Conservation (phyloP, 306 rosid species). For the Pyrus pyrifolia region DNA sequence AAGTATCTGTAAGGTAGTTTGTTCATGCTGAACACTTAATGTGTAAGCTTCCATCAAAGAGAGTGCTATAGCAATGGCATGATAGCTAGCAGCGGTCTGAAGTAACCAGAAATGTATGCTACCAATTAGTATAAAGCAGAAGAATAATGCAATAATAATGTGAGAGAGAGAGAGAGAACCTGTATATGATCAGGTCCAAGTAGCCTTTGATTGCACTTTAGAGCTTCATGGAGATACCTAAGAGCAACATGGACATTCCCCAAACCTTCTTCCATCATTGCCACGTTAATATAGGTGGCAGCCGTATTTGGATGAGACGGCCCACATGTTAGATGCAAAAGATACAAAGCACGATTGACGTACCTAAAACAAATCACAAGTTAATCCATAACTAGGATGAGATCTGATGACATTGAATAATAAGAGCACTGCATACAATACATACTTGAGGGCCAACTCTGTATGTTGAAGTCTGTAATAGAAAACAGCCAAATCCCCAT, state of each 20-base stretch:
- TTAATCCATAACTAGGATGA: no score
- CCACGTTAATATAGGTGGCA: slow-evolving; percentile 95
- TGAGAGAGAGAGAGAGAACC: slow-evolving; percentile 25
- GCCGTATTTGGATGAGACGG: slow-evolving; percentile 99
- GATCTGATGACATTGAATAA: no score
- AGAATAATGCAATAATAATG: neutral
- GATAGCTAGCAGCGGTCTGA: slow-evolving; percentile 99
- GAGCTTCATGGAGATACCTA: slow-evolving; percentile 95
- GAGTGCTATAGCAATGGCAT: slow-evolving; percentile 97
- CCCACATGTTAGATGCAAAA: slow-evolving; percentile 91
- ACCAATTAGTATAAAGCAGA: neutral
- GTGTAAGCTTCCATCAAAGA: slow-evolving; percentile 99
- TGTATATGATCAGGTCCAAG: slow-evolving; percentile 98
- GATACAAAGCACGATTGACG: slow-evolving; percentile 91
- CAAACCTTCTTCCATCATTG: slow-evolving; percentile 99
- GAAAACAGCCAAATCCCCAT: slow-evolving; percentile 97
- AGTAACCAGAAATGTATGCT: slow-evolving; percentile 13
- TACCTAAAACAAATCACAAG: slow-evolving; percentile 42
- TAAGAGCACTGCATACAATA: slow-evolving; percentile 9
- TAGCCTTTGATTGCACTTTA: slow-evolving; percentile 90
- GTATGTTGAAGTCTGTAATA: slow-evolving; percentile 98
- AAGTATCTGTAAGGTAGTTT: slow-evolving; percentile 89
- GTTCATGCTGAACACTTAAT: slow-evolving; percentile 92
- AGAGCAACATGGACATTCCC: slow-evolving; percentile 97
- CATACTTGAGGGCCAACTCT: slow-evolving; percentile 93